These are phyloP conservation scores for Sporisorium graminicola DNA, from an alignment of 1,284 basidiomycete genomes.

Conservation along the genomic window DNA sequence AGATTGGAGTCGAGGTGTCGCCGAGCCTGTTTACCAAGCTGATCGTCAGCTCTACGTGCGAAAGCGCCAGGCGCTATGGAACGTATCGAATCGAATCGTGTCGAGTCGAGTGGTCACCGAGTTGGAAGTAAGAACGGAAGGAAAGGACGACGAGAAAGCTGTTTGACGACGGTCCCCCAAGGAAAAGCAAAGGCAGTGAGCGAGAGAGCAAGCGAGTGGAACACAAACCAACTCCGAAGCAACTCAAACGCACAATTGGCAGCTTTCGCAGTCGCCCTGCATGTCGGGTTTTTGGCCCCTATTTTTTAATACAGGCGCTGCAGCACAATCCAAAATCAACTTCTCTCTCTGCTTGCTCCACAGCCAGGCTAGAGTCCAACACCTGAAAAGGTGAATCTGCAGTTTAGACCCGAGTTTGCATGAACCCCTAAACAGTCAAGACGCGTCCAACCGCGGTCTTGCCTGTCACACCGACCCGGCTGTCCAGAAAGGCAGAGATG, in stretches of 20 bases:
- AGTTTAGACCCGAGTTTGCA: too few species aligned
- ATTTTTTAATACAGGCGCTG: conserved; percentile 7
- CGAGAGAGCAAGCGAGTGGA: conserved; percentile 5
- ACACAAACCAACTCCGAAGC: conserved; percentile 25
- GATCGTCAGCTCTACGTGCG: conserved; percentile 2
- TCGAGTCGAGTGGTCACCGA: conserved; percentile 1
- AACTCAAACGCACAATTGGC: conserved; percentile 24
- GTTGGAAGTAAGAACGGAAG: conserved; percentile 1
- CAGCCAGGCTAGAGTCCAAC: neutral
- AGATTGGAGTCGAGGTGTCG: neutral
- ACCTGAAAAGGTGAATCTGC: neutral
- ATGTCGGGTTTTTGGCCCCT: neutral
- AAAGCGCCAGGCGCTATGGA: neutral
- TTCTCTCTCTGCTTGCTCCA: neutral
- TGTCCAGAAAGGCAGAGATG: too few species aligned
- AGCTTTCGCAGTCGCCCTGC: neutral
- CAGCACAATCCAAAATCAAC: neutral
- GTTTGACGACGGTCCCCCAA: too few species aligned
- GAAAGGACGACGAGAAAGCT: conserved; percentile 4
- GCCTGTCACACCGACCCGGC: too few species aligned
- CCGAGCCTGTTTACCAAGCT: neutral
- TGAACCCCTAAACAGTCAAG: neutral
- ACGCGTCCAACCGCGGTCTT: too few species aligned
- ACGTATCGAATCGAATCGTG: neutral
- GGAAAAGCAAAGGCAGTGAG: neutral